Percentiles rank a stretch among this genome's conserved stretches.
phyloP scores from a whole-genome alignment of 805 yeast genomes.

The Cyberlindnera veronae region DNA sequence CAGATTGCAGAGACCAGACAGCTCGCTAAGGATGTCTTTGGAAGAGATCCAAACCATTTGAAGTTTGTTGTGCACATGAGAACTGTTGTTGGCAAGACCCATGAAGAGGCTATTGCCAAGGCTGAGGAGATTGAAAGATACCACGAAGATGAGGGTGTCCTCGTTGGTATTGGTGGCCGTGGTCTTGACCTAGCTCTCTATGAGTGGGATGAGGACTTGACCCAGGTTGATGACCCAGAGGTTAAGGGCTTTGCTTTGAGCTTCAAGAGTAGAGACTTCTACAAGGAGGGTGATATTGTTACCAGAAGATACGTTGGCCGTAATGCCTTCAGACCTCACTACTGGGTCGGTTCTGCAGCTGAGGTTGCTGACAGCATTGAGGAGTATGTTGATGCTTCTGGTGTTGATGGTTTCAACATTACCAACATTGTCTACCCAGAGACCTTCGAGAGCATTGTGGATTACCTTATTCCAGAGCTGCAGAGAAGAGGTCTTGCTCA shows the following conservation, averaged over 20 bases:
- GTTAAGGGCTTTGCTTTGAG: slow-evolving; percentile 32
- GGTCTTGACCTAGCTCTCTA: slow-evolving; percentile 40
- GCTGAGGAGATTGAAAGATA: slow-evolving; percentile 33
- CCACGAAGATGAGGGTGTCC: slow-evolving; percentile 40
- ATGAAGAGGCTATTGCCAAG: slow-evolving; percentile 40
- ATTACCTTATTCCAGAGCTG: slow-evolving; percentile 35
- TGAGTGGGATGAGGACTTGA: slow-evolving; percentile 43
- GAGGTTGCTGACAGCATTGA: slow-evolving; percentile 42
- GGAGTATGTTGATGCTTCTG: slow-evolving; percentile 37
- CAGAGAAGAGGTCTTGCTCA: slow-evolving; percentile 36
- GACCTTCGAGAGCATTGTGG: slow-evolving; percentile 39
- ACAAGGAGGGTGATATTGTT: slow-evolving; percentile 25
- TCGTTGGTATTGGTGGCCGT: slow-evolving; percentile 46
- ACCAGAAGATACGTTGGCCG: slow-evolving; percentile 31
- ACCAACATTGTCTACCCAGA: slow-evolving; percentile 40
- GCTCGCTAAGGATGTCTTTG: slow-evolving; percentile 34
- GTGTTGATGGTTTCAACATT: slow-evolving; percentile 42
- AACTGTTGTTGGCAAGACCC: slow-evolving; percentile 37
- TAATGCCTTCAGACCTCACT: slow-evolving; percentile 21
- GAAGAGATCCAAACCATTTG: slow-evolving; percentile 37
- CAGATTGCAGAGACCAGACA: slow-evolving; percentile 34
- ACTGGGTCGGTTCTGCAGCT: slow-evolving; percentile 33
- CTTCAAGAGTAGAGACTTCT: slow-evolving; percentile 26
- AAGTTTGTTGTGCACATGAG: slow-evolving; percentile 39
- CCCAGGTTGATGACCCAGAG: slow-evolving; percentile 32